Evolutionary conservation across 2,329 filamentous ascomycete species (phyloP), one percentile per base, ranked within the genome.

Genomic region (Ascomycota sp.): DNA sequence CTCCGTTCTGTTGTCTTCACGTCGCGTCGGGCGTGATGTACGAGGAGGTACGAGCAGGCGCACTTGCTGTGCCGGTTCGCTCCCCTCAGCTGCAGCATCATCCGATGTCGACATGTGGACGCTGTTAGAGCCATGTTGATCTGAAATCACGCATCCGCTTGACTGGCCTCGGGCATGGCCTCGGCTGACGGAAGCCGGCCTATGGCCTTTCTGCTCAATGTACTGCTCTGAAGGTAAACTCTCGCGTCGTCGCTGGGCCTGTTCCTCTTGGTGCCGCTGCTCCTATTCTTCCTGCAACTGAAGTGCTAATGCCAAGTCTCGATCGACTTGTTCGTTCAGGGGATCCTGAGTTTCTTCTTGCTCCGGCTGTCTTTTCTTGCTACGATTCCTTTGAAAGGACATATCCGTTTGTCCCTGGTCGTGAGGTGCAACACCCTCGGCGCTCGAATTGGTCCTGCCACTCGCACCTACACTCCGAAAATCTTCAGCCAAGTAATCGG

Each of bases 241-340:
- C 47, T 83, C 74, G n/a, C 69, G 60, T 8, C 62, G 59, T 7
- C 74, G 63, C 1, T 73, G 65, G 8, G 66, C 69, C 33, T 71
- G 63, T 29, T 71, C 64, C 29, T 69, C 63, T n/a, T 68, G 65
- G 37, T 83, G 70, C 10, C 72, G 66, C 42, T 82, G 74, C 38
- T 94, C 82, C 49, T 95, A 86, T 47, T 93, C 83, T 43, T 95
- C 89, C 47, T 95, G 86, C 1, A 94, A 65, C 45, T 95, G 89
- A 6, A 98, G 61, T 0, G 86, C 85, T 3, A 95, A 63, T 0
- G 89, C 89, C 20, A 94, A 55, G 35, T 89, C 80, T 35, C 85
- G 72, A 42, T 94, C 85, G 52, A 94, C 71, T 57, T 91, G 65
- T 53, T 75, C 62, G 38, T 61, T 53, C 36, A 55, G 51, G 12